Evolutionary conservation across 768 basidiomycete species (phyloP), one percentile per base, ranked within the genome.

Genomic region (Brasilioporus rufonigricans): DNA sequence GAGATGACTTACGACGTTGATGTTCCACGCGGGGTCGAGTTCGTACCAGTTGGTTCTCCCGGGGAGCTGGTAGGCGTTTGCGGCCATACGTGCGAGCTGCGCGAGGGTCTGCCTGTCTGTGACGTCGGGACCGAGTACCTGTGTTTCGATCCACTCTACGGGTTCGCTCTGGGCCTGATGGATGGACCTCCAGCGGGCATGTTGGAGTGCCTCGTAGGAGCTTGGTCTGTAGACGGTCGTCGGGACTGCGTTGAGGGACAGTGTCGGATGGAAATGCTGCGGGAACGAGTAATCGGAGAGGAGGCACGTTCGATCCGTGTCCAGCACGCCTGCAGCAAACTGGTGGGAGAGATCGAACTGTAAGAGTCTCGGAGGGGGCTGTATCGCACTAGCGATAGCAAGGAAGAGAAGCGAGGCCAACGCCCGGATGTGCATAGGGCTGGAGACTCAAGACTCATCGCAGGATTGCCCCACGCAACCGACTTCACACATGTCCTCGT

Each of bases 31-130:
- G 3, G 71, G 65, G 63, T 89, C 89, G 3, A 93, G 71, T 31
- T 91, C 86, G 60, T 89, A 95, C 95, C 93, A 97, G 47, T 84
- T 85, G 47, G 75, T 78, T 62, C 76, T 72, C 7, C 84, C 82
- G 16, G 89, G 87, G 29, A 83, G 68, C 12, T 86, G 82, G 72
- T 98, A 98, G 2, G 96, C 95, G 66, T 98, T 91, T 33, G 85
- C 90, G 11, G 86, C 78, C 87, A 98, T 95, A 54, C 90, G 75
- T 9, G 89, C 94, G 27, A 98, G 78, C 66, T 93, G 86, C 2
- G 79, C 77, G 7, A 98, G 73, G 0, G 94, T 97, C 62, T 89
- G 86, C 49, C 79, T 73, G 67, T 96, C 90, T 54, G 81, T 79
- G 16, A 93, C 70, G 65, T 97, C 88, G 0, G 96, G 96, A 4